Evolutionary conservation across 108 stramenopile genomes (phyloP).

Genomic region (Nitzschia sp.): DNA sequence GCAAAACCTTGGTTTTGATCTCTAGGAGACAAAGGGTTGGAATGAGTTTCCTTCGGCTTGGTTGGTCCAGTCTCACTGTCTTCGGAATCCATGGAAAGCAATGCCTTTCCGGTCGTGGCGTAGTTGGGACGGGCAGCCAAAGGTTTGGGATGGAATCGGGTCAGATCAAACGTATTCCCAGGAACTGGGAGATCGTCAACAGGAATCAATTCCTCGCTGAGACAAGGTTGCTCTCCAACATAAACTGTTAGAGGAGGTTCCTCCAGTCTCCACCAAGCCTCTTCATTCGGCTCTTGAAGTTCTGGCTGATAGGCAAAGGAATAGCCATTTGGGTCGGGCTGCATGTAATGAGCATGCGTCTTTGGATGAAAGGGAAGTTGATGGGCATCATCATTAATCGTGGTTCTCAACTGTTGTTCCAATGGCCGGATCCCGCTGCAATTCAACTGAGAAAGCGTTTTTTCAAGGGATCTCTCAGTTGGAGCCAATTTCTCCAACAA

Average conservation of each 20-base stretch:
- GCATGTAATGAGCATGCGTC: too few species aligned
- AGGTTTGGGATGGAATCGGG: constrained; percentile 13
- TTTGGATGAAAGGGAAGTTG: background rate
- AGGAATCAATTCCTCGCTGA: constrained; percentile 14
- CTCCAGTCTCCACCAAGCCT: background rate
- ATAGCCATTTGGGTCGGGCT: background rate
- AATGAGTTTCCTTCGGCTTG: background rate
- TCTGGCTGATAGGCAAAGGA: background rate
- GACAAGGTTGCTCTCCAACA: constrained; percentile 10
- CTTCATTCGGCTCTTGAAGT: too few species aligned
- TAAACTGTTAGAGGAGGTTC: constrained; percentile 5
- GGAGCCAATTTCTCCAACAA: constrained; percentile 1
- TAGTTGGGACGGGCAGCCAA: background rate
- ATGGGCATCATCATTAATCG: background rate
- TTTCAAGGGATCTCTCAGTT: background rate
- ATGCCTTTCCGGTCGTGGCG: constrained; percentile 6
- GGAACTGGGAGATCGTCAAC: constrained; percentile 18
- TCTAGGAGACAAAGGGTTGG: background rate
- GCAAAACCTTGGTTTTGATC: background rate
- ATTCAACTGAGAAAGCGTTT: background rate
- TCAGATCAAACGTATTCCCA: background rate
- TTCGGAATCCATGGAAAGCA: constrained; percentile 15
- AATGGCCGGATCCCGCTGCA: background rate
- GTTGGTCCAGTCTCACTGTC: constrained; percentile 2
- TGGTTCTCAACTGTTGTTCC: background rate